Base-by-base conservation (phyloP, 345 rosid genomes). In the Eucalyptus albens region DNA sequence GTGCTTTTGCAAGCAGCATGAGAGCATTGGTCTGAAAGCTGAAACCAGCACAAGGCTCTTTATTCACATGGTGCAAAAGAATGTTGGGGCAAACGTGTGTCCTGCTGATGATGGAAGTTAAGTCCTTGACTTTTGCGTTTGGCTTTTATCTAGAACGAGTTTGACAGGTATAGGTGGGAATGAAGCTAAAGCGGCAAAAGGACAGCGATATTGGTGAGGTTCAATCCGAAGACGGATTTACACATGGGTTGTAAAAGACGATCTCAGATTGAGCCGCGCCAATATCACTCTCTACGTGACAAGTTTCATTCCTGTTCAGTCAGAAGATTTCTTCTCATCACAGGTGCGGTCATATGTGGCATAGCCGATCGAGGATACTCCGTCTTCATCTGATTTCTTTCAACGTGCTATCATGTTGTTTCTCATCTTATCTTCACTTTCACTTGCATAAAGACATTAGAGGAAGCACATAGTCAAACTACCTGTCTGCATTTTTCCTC, bases 181-280 rank as follows among this genome's bases (percentile, higher is more conserved):
- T 86, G 47, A 67, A 51, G 45, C 83, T 15, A 88, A 50, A 60
- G 88, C 26, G 56, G 89, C 86, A 80, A 89, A 77, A 92, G 50
- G 92, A 93, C 93, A 94, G 98, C 96, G 98, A 96, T 96, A 77
- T 96, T 96, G 97, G 98, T 96, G 97, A 89, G 98, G 98, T 96
- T 96, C 98, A 96, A 96, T 96, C 97, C 92, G 98, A 96, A 93
- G 97, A 94, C 96, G 95, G 93, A 94, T 94, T 96, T 96, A 93
- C 94, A 87, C 40, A 26, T 51, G 50, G 69, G 86, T 45, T 29
- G 96, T 95, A 94, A 94, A 93, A 89, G 92, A 90, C 95, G 96
- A 93, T 96, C 98, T 96, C 98, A 92, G 98, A 96, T 96, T 96
- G 97, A 96, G 98, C 98, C 98, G 98, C 97, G 98, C 98, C 98